Percentiles rank a stretch among this genome's conserved stretches.
These are phyloP conservation scores for Trichoderma pleuroti DNA, from an alignment of 2,329 filamentous ascomycete species.

Conservation along the genomic window DNA sequence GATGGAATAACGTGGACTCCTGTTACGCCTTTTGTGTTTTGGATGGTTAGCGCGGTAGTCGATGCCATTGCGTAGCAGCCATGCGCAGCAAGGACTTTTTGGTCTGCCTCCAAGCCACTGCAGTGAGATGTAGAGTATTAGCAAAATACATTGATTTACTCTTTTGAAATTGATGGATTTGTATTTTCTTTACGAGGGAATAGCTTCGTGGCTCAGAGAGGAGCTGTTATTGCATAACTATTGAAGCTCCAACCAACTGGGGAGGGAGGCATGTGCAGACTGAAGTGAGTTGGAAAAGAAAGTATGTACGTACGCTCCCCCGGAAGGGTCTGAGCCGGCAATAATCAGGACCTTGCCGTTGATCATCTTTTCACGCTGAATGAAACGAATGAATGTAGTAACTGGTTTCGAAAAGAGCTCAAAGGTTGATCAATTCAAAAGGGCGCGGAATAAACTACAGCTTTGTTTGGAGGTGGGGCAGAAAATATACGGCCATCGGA, in stretches of 20 bases:
- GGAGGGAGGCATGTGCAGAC: neutral
- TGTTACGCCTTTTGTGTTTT: conserved; percentile 83
- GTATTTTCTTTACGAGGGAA: neutral
- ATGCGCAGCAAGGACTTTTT: conserved; percentile 90
- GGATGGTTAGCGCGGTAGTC: conserved; percentile 91
- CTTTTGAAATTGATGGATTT: neutral
- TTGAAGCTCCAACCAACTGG: neutral
- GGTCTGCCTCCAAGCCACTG: conserved; percentile 91
- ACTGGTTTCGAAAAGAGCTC: neutral
- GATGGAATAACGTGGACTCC: conserved; percentile 77
- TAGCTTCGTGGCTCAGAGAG: neutral
- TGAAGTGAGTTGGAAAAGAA: conserved; percentile 12
- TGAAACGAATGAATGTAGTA: neutral
- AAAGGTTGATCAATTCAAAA: neutral
- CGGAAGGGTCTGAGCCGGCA: conserved; percentile 86
- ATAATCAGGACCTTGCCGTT: conserved; percentile 67
- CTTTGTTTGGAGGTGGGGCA: conserved; percentile 2
- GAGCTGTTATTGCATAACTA: neutral
- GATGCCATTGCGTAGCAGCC: conserved; percentile 95
- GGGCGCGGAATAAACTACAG: conserved; percentile 5
- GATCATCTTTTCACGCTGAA: conserved; percentile 30
- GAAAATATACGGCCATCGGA: conserved; percentile 4
- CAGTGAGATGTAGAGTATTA: neutral
- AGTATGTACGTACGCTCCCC: conserved; percentile 73
- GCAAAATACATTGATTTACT: neutral